Conservation (phyloP, 106 monocot species). For the Dactylorhiza incarnata region DNA sequence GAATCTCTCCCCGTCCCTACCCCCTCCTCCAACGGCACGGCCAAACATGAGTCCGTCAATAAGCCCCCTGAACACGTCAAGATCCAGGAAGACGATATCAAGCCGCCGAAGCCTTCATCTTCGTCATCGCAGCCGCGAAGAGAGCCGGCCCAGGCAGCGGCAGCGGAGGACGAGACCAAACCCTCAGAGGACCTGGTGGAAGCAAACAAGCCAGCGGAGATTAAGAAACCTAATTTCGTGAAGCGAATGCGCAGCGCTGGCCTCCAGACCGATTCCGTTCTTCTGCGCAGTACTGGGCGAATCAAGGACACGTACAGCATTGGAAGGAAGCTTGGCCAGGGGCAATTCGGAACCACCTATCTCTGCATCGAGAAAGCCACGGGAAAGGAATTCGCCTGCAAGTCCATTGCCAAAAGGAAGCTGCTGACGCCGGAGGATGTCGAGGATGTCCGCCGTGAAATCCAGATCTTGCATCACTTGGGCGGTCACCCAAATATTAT, state of each 20-base stretch:
- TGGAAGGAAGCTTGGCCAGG: slow-evolving; percentile 51
- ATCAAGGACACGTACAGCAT: slow-evolving; percentile 41
- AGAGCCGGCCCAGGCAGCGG: background rate
- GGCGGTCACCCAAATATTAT: slow-evolving; percentile 43
- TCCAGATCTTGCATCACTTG: slow-evolving; percentile 52
- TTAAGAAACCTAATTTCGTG: slow-evolving; percentile 14
- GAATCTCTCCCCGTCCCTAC: background rate
- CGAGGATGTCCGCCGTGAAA: slow-evolving; percentile 54
- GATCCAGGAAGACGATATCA: slow-evolving; percentile 11
- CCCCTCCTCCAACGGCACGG: background rate
- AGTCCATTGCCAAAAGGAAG: slow-evolving; percentile 57
- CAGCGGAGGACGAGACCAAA: background rate
- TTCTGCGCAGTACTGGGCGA: slow-evolving; percentile 32
- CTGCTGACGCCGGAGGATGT: slow-evolving; percentile 39
- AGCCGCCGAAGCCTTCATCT: background rate
- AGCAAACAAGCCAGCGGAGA: background rate
- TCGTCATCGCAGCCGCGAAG: background rate
- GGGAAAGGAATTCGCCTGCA: slow-evolving; percentile 43
- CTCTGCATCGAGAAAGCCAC: slow-evolving; percentile 45
- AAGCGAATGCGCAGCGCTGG: slow-evolving; percentile 35
- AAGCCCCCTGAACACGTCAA: slow-evolving; percentile 24
- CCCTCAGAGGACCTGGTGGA: background rate
- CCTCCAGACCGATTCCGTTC: slow-evolving; percentile 28
- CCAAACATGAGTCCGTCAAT: background rate
- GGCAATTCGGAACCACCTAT: slow-evolving; percentile 57